These are phyloP conservation scores for Trypanosoma congolense DNA, from an alignment of 208 protist genomes.

Conservation along the genomic window DNA sequence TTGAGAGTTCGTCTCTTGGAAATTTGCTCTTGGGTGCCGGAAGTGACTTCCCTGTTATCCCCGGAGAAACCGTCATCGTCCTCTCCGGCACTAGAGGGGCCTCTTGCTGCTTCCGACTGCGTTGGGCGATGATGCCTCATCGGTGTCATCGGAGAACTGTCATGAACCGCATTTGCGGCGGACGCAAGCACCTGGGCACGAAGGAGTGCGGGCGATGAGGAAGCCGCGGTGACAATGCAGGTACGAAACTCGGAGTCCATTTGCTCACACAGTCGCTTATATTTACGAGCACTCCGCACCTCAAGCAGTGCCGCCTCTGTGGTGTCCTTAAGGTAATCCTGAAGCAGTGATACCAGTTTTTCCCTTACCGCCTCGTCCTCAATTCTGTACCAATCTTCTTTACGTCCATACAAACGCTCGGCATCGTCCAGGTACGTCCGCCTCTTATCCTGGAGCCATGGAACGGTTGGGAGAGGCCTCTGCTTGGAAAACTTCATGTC, in stretches of 20 bases:
- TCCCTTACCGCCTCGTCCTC: conserved; percentile 59
- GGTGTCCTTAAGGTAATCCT: conserved; percentile 77
- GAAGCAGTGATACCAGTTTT: conserved; percentile 69
- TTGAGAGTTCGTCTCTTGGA: conserved; percentile 39
- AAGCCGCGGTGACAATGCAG: conserved; percentile 48
- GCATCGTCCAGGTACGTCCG: conserved; percentile 87
- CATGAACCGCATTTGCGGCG: not conserved
- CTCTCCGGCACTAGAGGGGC: too few relatives aligned
- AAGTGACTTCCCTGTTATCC: not conserved
- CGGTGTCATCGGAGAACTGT: too few relatives aligned
- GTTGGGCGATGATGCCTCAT: too few relatives aligned
- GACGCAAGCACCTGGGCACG: too few relatives aligned
- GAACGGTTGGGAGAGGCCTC: conserved; percentile 62
- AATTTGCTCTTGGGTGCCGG: not conserved
- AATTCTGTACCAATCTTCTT: conserved; percentile 70
- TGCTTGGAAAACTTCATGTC: conserved; percentile 70
- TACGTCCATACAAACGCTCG: conserved; percentile 82
- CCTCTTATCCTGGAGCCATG: conserved; percentile 65
- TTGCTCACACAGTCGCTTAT: conserved; percentile 45
- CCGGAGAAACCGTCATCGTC: not conserved
- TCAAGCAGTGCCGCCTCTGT: conserved; percentile 58
- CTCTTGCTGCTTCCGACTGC: too few relatives aligned
- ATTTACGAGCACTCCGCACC: conserved; percentile 54
- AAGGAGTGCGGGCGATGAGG: conserved; percentile 19
- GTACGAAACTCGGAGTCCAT: conserved; percentile 62